Conservation (phyloP, 495 filamentous ascomycete species). For the Glarea lozoyensis region DNA sequence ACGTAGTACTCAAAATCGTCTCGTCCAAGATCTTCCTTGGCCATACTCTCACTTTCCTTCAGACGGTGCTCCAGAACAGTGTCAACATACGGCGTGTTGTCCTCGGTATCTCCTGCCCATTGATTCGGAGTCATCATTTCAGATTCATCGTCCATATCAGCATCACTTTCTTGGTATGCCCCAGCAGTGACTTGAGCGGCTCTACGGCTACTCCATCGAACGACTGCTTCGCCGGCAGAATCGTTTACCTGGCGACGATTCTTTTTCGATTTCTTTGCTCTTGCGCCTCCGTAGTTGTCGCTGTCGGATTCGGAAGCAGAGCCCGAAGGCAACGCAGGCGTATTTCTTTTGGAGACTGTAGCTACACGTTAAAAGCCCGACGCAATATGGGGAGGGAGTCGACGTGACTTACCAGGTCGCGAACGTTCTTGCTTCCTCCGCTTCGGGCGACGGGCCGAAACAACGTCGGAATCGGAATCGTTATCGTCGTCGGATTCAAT, state of each 20-base stretch:
- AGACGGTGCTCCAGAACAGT: conserved; percentile 77
- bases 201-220: conserved; percentile 81
- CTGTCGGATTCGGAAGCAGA: conserved; percentile 55
- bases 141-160: conserved; percentile 68
- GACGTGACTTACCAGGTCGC: conserved; percentile 30
- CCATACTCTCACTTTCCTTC: conserved; percentile 55
- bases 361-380: conserved; percentile 2
- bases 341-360: conserved; percentile 58
- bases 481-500: conserved; percentile 23
- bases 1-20: conserved; percentile 90
- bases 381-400: conserved; percentile 9
- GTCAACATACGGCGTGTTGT: conserved; percentile 76
- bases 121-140: conserved; percentile 51
- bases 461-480: conserved; percentile 61
- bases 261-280: conserved; percentile 60
- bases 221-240: conserved; percentile 41
- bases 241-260: conserved; percentile 58
- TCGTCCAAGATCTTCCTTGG: conserved; percentile 47
- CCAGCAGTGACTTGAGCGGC: conserved; percentile 81
- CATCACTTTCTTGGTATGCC: conserved; percentile 78
- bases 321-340: conserved; percentile 45
- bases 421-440: conserved; percentile 41
- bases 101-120: conserved; percentile 52
- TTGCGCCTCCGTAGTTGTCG: conserved; percentile 68
- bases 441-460: conserved; percentile 37